Evolutionary conservation across 352 stramenopile species (phyloP).

Genomic region (Pythium monospermum): DNA sequence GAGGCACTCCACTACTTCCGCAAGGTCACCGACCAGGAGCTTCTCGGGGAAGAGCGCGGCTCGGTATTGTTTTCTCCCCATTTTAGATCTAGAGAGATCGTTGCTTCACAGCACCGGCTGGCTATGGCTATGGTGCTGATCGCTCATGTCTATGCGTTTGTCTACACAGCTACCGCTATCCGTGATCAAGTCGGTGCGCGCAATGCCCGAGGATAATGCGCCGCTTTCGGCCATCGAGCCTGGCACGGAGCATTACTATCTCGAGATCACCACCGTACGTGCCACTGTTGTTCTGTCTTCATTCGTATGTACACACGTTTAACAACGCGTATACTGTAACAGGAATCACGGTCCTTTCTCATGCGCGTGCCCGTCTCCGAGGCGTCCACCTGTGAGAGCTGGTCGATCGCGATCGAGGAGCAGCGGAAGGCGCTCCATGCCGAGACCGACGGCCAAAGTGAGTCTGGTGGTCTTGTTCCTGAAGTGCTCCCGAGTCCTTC

Average conservation of each 20-base stretch:
- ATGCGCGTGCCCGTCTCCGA: slow-evolving; percentile 65
- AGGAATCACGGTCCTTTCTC: slow-evolving; percentile 70
- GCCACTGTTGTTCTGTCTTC: neutral
- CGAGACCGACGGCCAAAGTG: slow-evolving; percentile 49
- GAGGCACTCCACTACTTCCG: slow-evolving; percentile 81
- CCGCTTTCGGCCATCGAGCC: slow-evolving; percentile 43
- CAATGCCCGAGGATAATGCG: slow-evolving; percentile 74
- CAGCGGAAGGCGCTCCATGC: slow-evolving; percentile 67
- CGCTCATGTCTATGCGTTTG: neutral
- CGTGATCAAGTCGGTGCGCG: slow-evolving; percentile 58
- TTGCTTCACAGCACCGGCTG: no score
- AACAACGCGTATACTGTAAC: neutral
- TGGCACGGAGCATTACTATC: slow-evolving; percentile 70
- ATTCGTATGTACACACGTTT: no score
- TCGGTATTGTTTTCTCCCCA: no score
- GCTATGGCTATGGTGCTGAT: neutral
- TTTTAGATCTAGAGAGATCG: no score
- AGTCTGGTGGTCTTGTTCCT: slow-evolving; percentile 27
- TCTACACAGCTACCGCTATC: slow-evolving; percentile 44
- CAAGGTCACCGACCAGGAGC: slow-evolving; percentile 59
- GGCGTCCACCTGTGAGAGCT: slow-evolving; percentile 79
- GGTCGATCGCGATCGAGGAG: slow-evolving; percentile 79
- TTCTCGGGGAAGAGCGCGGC: slow-evolving; percentile 75
- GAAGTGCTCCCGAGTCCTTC: slow-evolving; percentile 62
- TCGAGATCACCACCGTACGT: slow-evolving; percentile 74